Evolutionary conservation across 2,329 filamentous ascomycete species (phyloP).

Genomic region (Neonectria ditissima): DNA sequence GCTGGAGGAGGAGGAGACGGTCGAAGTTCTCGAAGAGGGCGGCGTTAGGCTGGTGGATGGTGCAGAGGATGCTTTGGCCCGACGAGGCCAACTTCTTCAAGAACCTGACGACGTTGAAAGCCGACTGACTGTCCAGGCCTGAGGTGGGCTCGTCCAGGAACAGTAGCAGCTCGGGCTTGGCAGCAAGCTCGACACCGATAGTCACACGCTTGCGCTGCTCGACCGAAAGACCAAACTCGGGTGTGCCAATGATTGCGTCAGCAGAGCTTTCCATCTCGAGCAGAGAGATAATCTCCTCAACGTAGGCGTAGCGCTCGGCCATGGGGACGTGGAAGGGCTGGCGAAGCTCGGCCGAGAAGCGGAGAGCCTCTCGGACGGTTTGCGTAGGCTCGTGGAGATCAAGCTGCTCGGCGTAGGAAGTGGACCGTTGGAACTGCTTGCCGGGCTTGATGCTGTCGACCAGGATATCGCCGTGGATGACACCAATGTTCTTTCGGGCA

Average conservation of each 20-base stretch:
- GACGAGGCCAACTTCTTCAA: slow-evolving; percentile 81
- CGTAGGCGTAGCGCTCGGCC: slow-evolving; percentile 68
- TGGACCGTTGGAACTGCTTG: slow-evolving; percentile 71
- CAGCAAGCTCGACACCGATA: slow-evolving; percentile 89
- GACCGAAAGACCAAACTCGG: slow-evolving; percentile 77
- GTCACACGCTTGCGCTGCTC: slow-evolving; percentile 82
- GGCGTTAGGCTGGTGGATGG: slow-evolving; percentile 90
- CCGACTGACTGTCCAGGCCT: slow-evolving; percentile 72
- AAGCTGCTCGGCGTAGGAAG: slow-evolving; percentile 72
- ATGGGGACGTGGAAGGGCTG: slow-evolving; percentile 66
- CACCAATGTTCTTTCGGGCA: slow-evolving; percentile 70
- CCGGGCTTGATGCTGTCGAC: slow-evolving; percentile 69
- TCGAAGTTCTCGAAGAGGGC: slow-evolving; percentile 91
- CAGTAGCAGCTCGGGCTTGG: slow-evolving; percentile 80
- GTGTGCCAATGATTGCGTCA: slow-evolving; percentile 68
- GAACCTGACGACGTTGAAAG: slow-evolving; percentile 83
- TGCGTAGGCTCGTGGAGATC: slow-evolving; percentile 72
- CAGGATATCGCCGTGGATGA: slow-evolving; percentile 67
- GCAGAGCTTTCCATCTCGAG: slow-evolving; percentile 70
- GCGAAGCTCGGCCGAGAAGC: slow-evolving; percentile 72
- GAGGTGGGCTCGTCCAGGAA: slow-evolving; percentile 86
- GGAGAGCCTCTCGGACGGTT: slow-evolving; percentile 72
- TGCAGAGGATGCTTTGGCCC: slow-evolving; percentile 89
- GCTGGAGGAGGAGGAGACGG: slow-evolving; percentile 80
- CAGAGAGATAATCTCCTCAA: slow-evolving; percentile 70